These are phyloP conservation scores for Emydomyces testavorans DNA, from an alignment of 2,329 filamentous ascomycete genomes.

Conservation along the genomic window DNA sequence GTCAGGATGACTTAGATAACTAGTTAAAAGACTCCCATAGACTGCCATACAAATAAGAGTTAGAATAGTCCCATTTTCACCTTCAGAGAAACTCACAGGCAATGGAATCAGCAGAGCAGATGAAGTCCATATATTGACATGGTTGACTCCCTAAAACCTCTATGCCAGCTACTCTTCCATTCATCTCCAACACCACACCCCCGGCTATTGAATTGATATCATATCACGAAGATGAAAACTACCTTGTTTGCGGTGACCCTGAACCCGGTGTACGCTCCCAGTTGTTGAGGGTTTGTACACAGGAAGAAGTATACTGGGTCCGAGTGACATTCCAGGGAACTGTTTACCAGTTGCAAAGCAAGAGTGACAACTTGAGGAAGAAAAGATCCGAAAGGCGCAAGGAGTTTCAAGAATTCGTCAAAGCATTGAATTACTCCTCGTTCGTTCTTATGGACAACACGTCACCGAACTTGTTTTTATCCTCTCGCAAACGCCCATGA, in stretches of 20 bases:
- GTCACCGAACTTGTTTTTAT: conserved; percentile 3
- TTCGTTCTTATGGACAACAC: conserved; percentile 17
- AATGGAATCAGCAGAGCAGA: too few relatives aligned
- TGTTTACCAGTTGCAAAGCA: too few relatives aligned
- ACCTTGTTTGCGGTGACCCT: neutral
- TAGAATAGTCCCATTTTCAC: too few relatives aligned
- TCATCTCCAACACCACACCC: neutral
- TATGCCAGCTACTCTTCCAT: neutral
- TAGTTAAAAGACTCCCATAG: too few relatives aligned
- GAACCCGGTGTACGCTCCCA: conserved; percentile 12
- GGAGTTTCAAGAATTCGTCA: conserved; percentile 13
- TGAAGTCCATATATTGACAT: too few relatives aligned
- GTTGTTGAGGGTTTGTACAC: conserved; percentile 14
- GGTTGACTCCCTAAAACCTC: too few relatives aligned
- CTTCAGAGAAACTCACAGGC: too few relatives aligned
- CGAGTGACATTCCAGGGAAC: conserved; percentile 12
- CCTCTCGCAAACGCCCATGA: too few relatives aligned
- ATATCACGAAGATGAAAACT: conserved; percentile 8
- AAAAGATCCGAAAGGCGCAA: conserved; percentile 3
- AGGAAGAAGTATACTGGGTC: conserved; percentile 11
- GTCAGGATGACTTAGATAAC: too few relatives aligned
- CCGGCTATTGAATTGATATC: conserved; percentile 5
- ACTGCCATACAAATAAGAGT: too few relatives aligned
- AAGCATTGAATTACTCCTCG: conserved; percentile 14
- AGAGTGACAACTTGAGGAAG: conserved; percentile 8